These are phyloP conservation scores for Aspergillus amoenus DNA, from an alignment of 2,329 filamentous ascomycete genomes.

Conservation along the genomic window DNA sequence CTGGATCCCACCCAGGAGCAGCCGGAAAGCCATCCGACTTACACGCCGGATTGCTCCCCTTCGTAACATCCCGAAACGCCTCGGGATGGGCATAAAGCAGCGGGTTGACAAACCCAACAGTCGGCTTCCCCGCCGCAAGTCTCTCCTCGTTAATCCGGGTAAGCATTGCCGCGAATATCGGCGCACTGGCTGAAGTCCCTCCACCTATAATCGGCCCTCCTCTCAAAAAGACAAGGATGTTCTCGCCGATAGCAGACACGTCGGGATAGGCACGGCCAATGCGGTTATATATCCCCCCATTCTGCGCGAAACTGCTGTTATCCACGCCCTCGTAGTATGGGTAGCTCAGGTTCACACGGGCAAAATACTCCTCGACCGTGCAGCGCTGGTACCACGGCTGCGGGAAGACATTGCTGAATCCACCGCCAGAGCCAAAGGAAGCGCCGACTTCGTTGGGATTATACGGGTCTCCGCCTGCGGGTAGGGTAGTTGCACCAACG, in stretches of 20 bases:
- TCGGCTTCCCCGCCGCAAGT: slow-evolving; percentile 45
- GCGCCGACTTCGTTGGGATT: neutral
- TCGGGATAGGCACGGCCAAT: slow-evolving; percentile 52
- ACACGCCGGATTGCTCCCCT: slow-evolving; percentile 34
- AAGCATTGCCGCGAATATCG: neutral
- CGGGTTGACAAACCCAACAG: slow-evolving; percentile 55
- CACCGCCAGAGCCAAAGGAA: slow-evolving; percentile 43
- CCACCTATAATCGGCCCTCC: neutral
- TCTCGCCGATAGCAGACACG: slow-evolving; percentile 47
- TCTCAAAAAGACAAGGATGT: slow-evolving; percentile 24
- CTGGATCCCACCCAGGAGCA: slow-evolving; percentile 32
- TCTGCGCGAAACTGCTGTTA: slow-evolving; percentile 24
- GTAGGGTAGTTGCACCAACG: slow-evolving; percentile 43
- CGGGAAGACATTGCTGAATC: slow-evolving; percentile 50
- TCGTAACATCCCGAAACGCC: slow-evolving; percentile 44
- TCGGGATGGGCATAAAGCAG: slow-evolving; percentile 38
- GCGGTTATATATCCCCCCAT: slow-evolving; percentile 43
- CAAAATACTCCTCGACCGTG: slow-evolving; percentile 45
- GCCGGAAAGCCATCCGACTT: slow-evolving; percentile 28
- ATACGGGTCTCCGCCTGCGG: slow-evolving; percentile 12
- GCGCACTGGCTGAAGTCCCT: neutral
- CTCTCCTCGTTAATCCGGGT: slow-evolving; percentile 50
- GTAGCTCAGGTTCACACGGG: slow-evolving; percentile 26
- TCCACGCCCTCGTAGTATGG: slow-evolving; percentile 34
- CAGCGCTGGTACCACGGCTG: slow-evolving; percentile 44